A percentile compares a stretch with the other conserved stretches of the same genome.
These are phyloP conservation scores for Mitragyna speciosa DNA, from an alignment of 257 asterid genomes.

Conservation along the genomic window DNA sequence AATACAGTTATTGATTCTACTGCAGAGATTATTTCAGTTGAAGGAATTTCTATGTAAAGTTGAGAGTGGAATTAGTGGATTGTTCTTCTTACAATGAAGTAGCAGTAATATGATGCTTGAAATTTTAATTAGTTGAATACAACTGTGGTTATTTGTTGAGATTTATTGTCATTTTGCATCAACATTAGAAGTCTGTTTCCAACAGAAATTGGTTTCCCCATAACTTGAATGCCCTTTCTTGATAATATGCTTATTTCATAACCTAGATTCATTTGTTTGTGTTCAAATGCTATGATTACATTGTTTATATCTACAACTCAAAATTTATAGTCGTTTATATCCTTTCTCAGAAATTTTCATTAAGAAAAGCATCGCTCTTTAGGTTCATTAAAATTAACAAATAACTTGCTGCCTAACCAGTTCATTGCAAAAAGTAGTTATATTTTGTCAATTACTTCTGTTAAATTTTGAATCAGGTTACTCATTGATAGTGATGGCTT, in stretches of 20 bases:
- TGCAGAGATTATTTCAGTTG: neutral
- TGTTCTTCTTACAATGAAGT: neutral
- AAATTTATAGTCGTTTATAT: neutral
- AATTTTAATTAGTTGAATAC: neutral
- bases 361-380: neutral
- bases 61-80: neutral
- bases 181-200: neutral
- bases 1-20: neutral
- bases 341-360: neutral
- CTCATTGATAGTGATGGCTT: neutral
- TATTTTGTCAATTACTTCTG: neutral
- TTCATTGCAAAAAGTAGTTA: neutral
- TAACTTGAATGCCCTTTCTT: neutral
- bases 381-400: neutral
- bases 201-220: neutral
- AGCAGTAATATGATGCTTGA: neutral
- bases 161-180: neutral
- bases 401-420: neutral
- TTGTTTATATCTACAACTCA: neutral
- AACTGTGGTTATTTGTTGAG: neutral
- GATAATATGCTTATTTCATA: neutral
- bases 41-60: neutral
- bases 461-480: neutral
- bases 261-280: neutral
- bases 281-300: too few species aligned